Evolutionary conservation across 257 asterid species (phyloP).

Genomic region (Solanum pennellii): DNA sequence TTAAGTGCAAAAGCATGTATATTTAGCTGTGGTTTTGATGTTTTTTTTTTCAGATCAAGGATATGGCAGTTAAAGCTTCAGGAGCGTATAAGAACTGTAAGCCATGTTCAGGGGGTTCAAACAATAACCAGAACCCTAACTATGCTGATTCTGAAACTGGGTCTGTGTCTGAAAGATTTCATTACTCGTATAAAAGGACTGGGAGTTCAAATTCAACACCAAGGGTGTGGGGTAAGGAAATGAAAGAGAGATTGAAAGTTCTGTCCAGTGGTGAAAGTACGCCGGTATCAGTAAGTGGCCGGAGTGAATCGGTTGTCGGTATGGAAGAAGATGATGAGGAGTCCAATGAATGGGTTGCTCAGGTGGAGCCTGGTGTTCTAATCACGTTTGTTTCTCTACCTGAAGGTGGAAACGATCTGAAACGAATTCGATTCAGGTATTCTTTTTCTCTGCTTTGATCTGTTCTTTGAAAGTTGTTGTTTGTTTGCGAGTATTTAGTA

Average conservation of each 20-base stretch:
- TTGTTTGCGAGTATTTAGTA: constrained; percentile 31
- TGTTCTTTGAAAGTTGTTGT: constrained; percentile 20
- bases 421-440: constrained; percentile 87
- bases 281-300: constrained; percentile 79
- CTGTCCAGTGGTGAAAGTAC: constrained; percentile 79
- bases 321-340: constrained; percentile 61
- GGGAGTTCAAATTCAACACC: constrained; percentile 51
- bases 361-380: constrained; percentile 93
- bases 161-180: constrained; percentile 50
- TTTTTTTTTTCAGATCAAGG: constrained; percentile 56
- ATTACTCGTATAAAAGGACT: constrained; percentile 57
- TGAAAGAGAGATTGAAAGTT: constrained; percentile 58
- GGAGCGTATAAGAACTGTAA: constrained; percentile 86
- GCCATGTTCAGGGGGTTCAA: constrained; percentile 74
- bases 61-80: constrained; percentile 89
- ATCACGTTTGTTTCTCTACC: constrained; percentile 81
- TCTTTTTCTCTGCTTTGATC: not conserved
- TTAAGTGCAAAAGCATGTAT: not conserved
- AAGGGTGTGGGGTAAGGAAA: constrained; percentile 48
- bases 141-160: constrained; percentile 52
- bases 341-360: constrained; percentile 94
- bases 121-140: constrained; percentile 16
- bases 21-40: not conserved
- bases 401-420: constrained; percentile 86
- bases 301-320: constrained; percentile 60